These are phyloP conservation scores for Pilatotrama ljubarskyi DNA, from an alignment of 768 basidiomycete genomes.

Conservation along the genomic window DNA sequence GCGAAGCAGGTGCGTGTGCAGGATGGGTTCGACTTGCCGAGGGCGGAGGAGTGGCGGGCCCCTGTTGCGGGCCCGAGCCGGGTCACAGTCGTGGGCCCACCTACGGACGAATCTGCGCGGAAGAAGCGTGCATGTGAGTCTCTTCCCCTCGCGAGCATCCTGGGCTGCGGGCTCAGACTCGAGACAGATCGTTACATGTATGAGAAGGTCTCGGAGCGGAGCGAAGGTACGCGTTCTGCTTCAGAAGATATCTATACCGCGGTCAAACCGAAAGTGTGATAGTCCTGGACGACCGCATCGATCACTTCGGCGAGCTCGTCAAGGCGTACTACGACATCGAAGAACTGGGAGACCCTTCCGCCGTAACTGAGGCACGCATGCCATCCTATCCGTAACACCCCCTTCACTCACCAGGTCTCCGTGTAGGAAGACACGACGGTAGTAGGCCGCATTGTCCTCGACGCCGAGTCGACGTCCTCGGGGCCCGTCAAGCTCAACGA, in stretches of 20 bases:
- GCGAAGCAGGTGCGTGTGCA: slow-evolving; percentile 16
- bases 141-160: neutral
- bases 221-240: slow-evolving; percentile 57
- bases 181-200: slow-evolving; percentile 93
- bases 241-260: no score
- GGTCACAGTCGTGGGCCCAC: slow-evolving; percentile 34
- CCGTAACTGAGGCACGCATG: slow-evolving; percentile 49
- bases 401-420: slow-evolving; percentile 12
- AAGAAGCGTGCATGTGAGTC: slow-evolving; percentile 60
- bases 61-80: slow-evolving; percentile 30
- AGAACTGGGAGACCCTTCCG: slow-evolving; percentile 79
- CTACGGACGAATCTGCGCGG: slow-evolving; percentile 31
- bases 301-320: slow-evolving; percentile 78
- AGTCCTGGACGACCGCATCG: slow-evolving; percentile 88
- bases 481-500: slow-evolving; percentile 69
- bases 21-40: slow-evolving; percentile 20
- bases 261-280: neutral
- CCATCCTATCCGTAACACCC: neutral
- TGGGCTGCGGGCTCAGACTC: neutral
- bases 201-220: slow-evolving; percentile 82
- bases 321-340: slow-evolving; percentile 65
- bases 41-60: slow-evolving; percentile 9
- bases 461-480: slow-evolving; percentile 55
- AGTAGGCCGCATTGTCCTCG: slow-evolving; percentile 40
- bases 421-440: slow-evolving; percentile 35